A percentile compares a stretch with the other conserved stretches of the same genome.
These are phyloP conservation scores for Aspergillus haitiensis DNA, from an alignment of 495 filamentous ascomycete genomes.

Conservation along the genomic window DNA sequence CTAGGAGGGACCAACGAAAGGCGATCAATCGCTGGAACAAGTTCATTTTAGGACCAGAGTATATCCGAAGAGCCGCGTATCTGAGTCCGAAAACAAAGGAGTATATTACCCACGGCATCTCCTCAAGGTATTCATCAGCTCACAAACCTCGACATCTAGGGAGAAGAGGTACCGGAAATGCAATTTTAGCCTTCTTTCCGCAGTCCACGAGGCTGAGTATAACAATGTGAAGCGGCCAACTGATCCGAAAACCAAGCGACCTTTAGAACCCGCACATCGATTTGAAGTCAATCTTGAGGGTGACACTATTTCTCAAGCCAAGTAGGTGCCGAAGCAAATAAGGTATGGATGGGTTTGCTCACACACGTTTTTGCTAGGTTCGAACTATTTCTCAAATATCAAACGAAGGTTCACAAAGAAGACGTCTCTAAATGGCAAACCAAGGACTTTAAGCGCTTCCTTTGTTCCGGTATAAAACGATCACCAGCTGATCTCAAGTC, in stretches of 20 bases:
- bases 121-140: slow-evolving; percentile 10
- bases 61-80: slow-evolving; percentile 68
- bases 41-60: slow-evolving; percentile 76
- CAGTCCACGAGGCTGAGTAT: slow-evolving; percentile 72
- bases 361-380: slow-evolving; percentile 38
- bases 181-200: slow-evolving; percentile 69
- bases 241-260: slow-evolving; percentile 52
- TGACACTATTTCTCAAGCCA: slow-evolving; percentile 81
- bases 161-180: slow-evolving; percentile 72
- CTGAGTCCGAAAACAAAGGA: slow-evolving; percentile 76
- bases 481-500: slow-evolving; percentile 43
- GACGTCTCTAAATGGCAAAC: slow-evolving; percentile 62
- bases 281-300: slow-evolving; percentile 79
- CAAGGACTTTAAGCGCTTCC: slow-evolving; percentile 74
- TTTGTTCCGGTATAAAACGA: slow-evolving; percentile 78
- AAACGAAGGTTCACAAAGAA: slow-evolving; percentile 77
- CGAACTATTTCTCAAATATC: slow-evolving; percentile 81
- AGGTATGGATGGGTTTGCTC: background rate
- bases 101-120: slow-evolving; percentile 40
- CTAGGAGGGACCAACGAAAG: slow-evolving; percentile 80
- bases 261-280: slow-evolving; percentile 70
- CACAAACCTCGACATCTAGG: slow-evolving; percentile 34
- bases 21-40: slow-evolving; percentile 88
- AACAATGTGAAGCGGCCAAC: slow-evolving; percentile 53
- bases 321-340: slow-evolving; percentile 49